phyloP scores from a whole-genome alignment of 352 stramenopile genomes.

The Phytophthora hybrid region DNA sequence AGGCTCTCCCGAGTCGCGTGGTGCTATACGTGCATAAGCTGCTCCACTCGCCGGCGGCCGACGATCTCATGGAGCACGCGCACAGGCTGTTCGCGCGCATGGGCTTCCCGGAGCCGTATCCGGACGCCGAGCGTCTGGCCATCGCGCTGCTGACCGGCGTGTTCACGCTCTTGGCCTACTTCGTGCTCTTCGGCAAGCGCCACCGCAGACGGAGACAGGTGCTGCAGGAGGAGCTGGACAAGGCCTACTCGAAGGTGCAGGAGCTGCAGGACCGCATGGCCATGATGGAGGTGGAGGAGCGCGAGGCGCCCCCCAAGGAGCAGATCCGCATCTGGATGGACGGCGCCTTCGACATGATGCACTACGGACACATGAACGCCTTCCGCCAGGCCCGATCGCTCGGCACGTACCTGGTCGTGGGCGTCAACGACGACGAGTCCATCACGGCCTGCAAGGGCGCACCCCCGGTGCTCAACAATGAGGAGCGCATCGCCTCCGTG shows the following conservation, averaged over 20 bases:
- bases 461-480: conserved; percentile 96
- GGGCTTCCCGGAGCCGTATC: conserved; percentile 86
- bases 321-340: conserved; percentile 99
- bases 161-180: conserved; percentile 88
- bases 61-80: conserved; percentile 77
- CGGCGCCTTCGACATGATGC: conserved; percentile 99
- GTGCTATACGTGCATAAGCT: conserved; percentile 83
- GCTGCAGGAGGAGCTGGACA: conserved; percentile 79
- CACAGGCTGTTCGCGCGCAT: conserved; percentile 72
- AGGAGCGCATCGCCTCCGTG: conserved; percentile 96
- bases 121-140: conserved; percentile 83
- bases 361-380: conserved; percentile 99
- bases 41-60: conserved; percentile 77
- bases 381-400: conserved; percentile 97
- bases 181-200: conserved; percentile 90
- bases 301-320: conserved; percentile 65
- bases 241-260: conserved; percentile 84
- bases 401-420: conserved; percentile 98
- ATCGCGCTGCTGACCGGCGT: conserved; percentile 84
- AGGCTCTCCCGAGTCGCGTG: conserved; percentile 61
- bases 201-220: conserved; percentile 73
- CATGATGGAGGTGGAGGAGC: conserved; percentile 85
- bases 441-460: conserved; percentile 97
- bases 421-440: conserved; percentile 98
- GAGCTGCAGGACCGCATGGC: conserved; percentile 87